phyloP scores from a whole-genome alignment of 192 early-diverging fungal genomes.

The Coemansia sp. region DNA sequence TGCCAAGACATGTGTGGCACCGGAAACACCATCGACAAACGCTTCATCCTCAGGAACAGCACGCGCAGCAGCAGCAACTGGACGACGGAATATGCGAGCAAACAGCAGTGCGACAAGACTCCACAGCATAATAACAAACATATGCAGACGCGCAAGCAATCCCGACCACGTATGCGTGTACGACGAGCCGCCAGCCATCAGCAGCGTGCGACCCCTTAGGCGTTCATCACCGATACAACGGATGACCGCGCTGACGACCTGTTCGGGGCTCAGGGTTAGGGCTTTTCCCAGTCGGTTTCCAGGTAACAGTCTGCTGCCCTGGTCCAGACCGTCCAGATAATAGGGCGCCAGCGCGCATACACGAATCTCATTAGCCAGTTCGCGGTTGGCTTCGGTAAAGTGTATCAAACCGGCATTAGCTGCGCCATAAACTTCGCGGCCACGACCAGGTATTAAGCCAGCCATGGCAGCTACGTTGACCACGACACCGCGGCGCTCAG shows the following conservation, averaged over 20 bases:
- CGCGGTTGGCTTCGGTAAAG: conserved; percentile 25
- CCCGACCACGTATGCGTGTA: conserved; percentile 20
- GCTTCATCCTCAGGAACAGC: no score
- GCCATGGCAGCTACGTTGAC: conserved; percentile 37
- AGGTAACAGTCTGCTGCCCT: conserved; percentile 27
- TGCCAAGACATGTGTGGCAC: no score
- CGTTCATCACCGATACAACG: conserved; percentile 38
- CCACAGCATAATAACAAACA: conserved; percentile 33
- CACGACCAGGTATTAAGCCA: conserved; percentile 23
- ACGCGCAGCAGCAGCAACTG: conserved; percentile 10
- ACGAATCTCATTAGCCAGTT: conserved; percentile 11
- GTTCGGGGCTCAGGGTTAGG: conserved; percentile 32
- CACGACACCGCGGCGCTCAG: conserved; percentile 17
- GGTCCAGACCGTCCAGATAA: conserved; percentile 16
- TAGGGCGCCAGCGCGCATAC: conserved; percentile 37
- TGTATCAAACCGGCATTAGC: conserved; percentile 34
- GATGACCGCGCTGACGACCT: conserved; percentile 33
- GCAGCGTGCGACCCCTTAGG: conserved; percentile 27
- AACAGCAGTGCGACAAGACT: conserved; percentile 14
- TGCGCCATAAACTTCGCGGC: conserved; percentile 30
- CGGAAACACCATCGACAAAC: no score
- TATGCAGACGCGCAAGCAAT: conserved; percentile 23
- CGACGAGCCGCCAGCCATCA: conserved; percentile 35
- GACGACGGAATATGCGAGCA: no score
- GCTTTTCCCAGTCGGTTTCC: conserved; percentile 28